Conservation (phyloP, 2,329 filamentous ascomycete species). For the Colletotrichum lentis region DNA sequence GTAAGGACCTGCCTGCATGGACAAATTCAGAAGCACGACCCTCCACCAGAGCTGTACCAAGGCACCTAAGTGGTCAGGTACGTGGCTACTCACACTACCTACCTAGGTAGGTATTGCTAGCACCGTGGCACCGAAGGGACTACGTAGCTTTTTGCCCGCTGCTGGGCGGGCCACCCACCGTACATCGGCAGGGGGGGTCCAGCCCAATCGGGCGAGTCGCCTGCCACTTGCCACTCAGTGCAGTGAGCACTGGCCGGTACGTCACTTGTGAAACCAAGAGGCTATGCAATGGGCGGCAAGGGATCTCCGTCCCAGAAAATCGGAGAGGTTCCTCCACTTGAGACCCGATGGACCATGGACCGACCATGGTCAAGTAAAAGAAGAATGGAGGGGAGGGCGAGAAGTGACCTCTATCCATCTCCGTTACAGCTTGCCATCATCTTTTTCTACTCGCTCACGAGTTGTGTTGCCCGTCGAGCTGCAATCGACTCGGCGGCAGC, state of each 20-base stretch:
- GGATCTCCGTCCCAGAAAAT: background rate
- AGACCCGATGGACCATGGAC: background rate
- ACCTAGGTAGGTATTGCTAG: no score
- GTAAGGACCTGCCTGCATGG: background rate
- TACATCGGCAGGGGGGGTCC: no score
- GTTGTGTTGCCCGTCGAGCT: background rate
- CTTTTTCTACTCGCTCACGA: background rate
- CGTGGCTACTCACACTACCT: no score
- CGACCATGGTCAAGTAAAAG: slow-evolving; percentile 5
- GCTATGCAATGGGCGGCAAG: background rate
- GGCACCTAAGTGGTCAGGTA: no score
- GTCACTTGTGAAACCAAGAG: background rate
- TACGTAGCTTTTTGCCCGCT: no score
- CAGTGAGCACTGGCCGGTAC: background rate
- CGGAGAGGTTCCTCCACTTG: background rate
- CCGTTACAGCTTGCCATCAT: background rate
- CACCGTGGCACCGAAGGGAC: no score
- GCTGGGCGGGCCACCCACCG: no score
- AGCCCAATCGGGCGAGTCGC: no score
- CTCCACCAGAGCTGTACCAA: no score
- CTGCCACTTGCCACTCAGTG: no score
- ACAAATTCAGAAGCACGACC: no score
- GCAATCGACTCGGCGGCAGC: background rate
- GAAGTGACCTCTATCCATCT: background rate
- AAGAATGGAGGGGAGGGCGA: slow-evolving; percentile 3